Percentiles rank a stretch among this genome's conserved stretches.
phyloP scores from a whole-genome alignment of 2,329 filamentous ascomycete species.

The Fusarium kyushuense region DNA sequence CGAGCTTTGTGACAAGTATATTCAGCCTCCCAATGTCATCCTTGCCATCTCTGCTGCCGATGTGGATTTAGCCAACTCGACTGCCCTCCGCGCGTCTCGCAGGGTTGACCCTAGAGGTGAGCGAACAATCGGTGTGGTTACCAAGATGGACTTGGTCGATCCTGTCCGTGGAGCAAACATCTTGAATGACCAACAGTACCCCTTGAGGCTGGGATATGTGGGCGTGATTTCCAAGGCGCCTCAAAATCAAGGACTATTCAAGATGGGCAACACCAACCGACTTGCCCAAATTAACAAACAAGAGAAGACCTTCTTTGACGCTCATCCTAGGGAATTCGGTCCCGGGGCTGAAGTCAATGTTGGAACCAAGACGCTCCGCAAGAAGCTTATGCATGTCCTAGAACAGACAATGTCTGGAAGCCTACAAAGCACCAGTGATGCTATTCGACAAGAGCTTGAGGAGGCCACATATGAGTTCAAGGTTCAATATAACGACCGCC shows the following conservation, averaged over 20 bases:
- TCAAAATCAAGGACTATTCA: slow-evolving; percentile 78
- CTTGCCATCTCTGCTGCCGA: slow-evolving; percentile 97
- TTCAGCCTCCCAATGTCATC: slow-evolving; percentile 94
- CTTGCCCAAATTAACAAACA: slow-evolving; percentile 86
- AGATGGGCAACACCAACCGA: slow-evolving; percentile 83
- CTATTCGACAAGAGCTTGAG: slow-evolving; percentile 93
- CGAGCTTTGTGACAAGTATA: slow-evolving; percentile 98
- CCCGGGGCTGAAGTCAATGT: slow-evolving; percentile 77
- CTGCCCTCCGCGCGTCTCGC: slow-evolving; percentile 87
- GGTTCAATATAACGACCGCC: slow-evolving; percentile 97
- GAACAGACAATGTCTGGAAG: slow-evolving; percentile 98
- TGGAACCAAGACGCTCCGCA: slow-evolving; percentile 87
- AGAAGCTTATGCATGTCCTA: slow-evolving; percentile 96
- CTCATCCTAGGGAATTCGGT: slow-evolving; percentile 85
- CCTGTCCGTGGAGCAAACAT: slow-evolving; percentile 81
- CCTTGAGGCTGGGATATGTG: slow-evolving; percentile 93
- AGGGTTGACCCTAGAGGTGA: slow-evolving; percentile 94
- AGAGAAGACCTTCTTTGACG: slow-evolving; percentile 86
- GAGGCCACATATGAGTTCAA: slow-evolving; percentile 99
- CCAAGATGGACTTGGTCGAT: slow-evolving; percentile 98
- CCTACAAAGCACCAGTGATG: slow-evolving; percentile 88
- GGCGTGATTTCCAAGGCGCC: slow-evolving; percentile 92
- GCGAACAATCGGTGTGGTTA: slow-evolving; percentile 97
- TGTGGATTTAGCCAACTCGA: slow-evolving; percentile 96
- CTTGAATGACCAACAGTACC: slow-evolving; percentile 90